A percentile compares a stretch with the other conserved stretches of the same genome.
Evolutionary conservation across 2,329 filamentous ascomycete genomes (phyloP).

Genomic region (Seiridium unicorne): DNA sequence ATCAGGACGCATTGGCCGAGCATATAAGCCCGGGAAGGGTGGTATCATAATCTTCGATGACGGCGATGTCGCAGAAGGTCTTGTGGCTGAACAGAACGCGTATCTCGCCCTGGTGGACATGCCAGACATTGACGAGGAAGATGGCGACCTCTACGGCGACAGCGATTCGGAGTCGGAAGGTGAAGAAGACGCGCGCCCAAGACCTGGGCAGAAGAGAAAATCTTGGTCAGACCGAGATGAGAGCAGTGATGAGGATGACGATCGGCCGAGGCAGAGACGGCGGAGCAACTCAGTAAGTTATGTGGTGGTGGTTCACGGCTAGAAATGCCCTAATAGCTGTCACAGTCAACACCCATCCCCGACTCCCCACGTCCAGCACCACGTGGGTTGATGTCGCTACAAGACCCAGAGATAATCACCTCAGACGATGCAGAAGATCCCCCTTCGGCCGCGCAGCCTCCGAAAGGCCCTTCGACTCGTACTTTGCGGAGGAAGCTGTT

Average conservation of each 20-base stretch:
- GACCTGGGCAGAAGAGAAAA: constrained; percentile 70
- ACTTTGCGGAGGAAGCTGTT: constrained; percentile 71
- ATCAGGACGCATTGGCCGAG: constrained; percentile 67
- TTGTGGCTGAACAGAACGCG: constrained; percentile 72
- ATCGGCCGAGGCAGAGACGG: constrained; percentile 74
- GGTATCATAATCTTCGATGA: constrained; percentile 95
- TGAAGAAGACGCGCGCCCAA: constrained; percentile 47
- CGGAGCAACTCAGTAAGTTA: constrained; percentile 80
- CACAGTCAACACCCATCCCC: constrained; percentile 63
- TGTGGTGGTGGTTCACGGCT: constrained; percentile 13
- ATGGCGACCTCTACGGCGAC: constrained; percentile 60
- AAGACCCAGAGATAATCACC: constrained; percentile 42
- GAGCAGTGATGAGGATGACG: constrained; percentile 70
- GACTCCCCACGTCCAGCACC: constrained; percentile 60
- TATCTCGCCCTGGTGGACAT: constrained; percentile 86
- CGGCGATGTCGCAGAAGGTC: constrained; percentile 86
- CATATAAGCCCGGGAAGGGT: constrained; percentile 76
- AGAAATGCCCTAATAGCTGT: constrained; percentile 20
- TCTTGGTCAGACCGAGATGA: constrained; percentile 72
- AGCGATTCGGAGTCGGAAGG: constrained; percentile 57
- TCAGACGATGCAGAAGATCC: constrained; percentile 50
- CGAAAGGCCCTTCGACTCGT: constrained; percentile 66
- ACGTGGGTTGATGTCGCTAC: constrained; percentile 57
- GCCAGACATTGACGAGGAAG: constrained; percentile 84
- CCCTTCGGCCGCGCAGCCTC: constrained; percentile 57